Evolutionary conservation across 257 asterid genomes (phyloP), one percentile per base, ranked within the genome.

Genomic region (Dorcoceras hygrometricum): DNA sequence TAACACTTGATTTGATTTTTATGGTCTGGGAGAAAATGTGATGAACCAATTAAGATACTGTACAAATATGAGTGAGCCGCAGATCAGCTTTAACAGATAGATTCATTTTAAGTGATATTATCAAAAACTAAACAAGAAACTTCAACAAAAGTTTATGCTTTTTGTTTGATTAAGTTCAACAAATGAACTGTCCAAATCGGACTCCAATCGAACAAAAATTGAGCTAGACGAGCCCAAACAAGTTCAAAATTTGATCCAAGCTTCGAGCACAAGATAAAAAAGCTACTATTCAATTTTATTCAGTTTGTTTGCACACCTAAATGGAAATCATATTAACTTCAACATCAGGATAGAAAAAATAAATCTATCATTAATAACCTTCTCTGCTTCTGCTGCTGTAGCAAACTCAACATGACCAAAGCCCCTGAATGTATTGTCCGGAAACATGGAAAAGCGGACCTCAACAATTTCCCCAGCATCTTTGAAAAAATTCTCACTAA

Each of bases 351-450:
- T 18, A 16, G 46, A 36, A 34, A 36, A 32, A 14, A 46, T 46
- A 2, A 46, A 46, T 46, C 54, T 22, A 46, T 46, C 8, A 3
- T 72, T 54, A 23, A 9, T 0, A 74, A 93, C 97, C 95, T 88
- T 90, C 34, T 72, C 75, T 20, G 96, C 97, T 55, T 79, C 88
- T 66, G 83, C 97, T 36, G 78, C 62, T 46, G 92, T 71, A 56
- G 89, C 85, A 83, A 93, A 93, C 71, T 93, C 95, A 62, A 88
- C 89, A 76, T 88, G 90, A n/a, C 97, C 99, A 86, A 57, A 90
- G 67, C 99, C 99, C 78, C 72, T 88, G 63, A 86, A 86, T 4
- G 82, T 31, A 34, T 87, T 88, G 20, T 85, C 96, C 4, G 67
- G 75, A 31, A 55, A 69, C 65, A 77, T 79, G 28, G 83, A 81